Percentiles rank a stretch among this genome's conserved stretches.
Conservation (phyloP, 768 basidiomycete genomes). For the Infundibulicybe gibba region DNA sequence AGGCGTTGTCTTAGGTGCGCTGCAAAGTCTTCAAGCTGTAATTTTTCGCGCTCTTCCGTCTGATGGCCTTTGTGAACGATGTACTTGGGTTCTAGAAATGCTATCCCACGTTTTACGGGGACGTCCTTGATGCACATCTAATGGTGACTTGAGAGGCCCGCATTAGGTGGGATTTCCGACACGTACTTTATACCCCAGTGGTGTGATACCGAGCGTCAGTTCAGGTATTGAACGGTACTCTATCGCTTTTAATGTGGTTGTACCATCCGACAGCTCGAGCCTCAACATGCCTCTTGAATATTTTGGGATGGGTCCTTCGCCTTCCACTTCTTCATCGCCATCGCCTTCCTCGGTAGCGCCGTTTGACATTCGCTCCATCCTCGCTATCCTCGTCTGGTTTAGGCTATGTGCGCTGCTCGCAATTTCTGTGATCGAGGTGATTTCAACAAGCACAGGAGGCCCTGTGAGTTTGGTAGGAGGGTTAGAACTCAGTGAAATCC, state of each 20-base stretch:
- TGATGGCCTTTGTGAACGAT: constrained; percentile 57
- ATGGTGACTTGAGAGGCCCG: neutral
- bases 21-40: constrained; percentile 58
- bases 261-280: constrained; percentile 79
- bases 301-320: constrained; percentile 73
- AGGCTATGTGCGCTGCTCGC: constrained; percentile 80
- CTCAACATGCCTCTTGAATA: constrained; percentile 81
- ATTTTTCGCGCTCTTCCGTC: constrained; percentile 60
- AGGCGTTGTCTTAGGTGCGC: constrained; percentile 57
- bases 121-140: constrained; percentile 74
- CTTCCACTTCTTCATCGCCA: constrained; percentile 56
- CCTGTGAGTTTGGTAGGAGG: constrained; percentile 24
- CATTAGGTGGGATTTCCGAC: constrained; percentile 3
- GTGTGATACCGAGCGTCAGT: constrained; percentile 70
- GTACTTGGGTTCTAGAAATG: constrained; percentile 71
- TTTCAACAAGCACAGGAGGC: constrained; percentile 68
- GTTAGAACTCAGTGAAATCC: constrained; percentile 33
- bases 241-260: constrained; percentile 61
- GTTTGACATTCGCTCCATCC: constrained; percentile 54
- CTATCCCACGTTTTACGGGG: constrained; percentile 63
- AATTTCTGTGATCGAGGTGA: constrained; percentile 78
- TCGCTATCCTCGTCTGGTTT: constrained; percentile 61
- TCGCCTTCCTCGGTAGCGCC: constrained; percentile 43
- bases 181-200: constrained; percentile 77
- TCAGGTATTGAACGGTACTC: constrained; percentile 70